phyloP scores from a whole-genome alignment of 179 eudicot genomes.

The Gypsophila paniculata region DNA sequence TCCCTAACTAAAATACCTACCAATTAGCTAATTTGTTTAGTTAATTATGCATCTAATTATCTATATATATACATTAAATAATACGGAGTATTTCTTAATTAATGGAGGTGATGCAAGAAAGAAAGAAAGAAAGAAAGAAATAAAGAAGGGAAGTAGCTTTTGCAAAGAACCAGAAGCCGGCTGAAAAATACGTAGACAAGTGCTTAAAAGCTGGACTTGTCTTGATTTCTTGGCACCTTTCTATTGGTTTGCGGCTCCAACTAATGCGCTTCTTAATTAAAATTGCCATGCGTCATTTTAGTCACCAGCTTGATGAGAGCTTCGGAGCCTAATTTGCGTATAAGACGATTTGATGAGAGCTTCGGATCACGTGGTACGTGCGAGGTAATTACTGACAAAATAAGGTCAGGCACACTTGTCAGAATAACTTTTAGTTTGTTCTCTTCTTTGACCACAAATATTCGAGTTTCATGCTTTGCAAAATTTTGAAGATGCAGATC shows the following conservation, averaged over 20 bases:
- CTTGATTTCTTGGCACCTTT: not conserved
- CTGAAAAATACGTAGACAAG: not conserved
- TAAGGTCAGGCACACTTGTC: constrained; percentile 8
- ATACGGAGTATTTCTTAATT: too few species aligned
- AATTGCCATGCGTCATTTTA: too few species aligned
- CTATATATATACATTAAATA: too few species aligned
- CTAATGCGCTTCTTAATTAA: not conserved
- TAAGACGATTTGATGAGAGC: too few species aligned
- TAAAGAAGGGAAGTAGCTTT: constrained; percentile 14
- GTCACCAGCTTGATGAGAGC: too few species aligned
- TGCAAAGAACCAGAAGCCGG: not conserved
- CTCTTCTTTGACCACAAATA: not conserved
- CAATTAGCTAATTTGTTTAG: too few species aligned
- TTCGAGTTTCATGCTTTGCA: not conserved
- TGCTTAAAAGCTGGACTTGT: not conserved
- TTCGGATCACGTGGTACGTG: not conserved
- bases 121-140: not conserved
- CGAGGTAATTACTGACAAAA: not conserved
- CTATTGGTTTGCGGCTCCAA: not conserved
- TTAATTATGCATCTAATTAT: too few species aligned
- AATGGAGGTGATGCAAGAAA: constrained; percentile 1
- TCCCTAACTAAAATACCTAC: not conserved
- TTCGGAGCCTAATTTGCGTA: too few species aligned
- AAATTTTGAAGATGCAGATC: not conserved
- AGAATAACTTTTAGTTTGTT: not conserved